These are phyloP conservation scores for Arabidopsis hybrid DNA, from an alignment of 441 rosid species.

Conservation along the genomic window DNA sequence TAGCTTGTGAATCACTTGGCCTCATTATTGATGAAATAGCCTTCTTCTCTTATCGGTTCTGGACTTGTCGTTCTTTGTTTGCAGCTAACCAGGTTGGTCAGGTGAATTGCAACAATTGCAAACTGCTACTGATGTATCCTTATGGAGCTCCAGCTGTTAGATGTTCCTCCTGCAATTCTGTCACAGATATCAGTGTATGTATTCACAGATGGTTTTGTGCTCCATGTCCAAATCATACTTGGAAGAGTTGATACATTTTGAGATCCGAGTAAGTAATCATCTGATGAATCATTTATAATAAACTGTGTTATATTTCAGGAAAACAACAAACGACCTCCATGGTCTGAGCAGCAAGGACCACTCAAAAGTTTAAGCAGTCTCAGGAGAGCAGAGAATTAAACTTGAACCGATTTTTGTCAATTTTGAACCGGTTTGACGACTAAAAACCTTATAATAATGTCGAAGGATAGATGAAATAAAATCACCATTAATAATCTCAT, in stretches of 20 bases:
- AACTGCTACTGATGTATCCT: conserved; percentile 74
- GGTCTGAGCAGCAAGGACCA: conserved; percentile 80
- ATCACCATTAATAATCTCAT: neutral
- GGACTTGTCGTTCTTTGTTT: conserved; percentile 10
- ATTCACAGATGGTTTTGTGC: neutral
- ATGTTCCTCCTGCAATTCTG: conserved; percentile 74
- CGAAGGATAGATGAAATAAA: conserved; percentile 10
- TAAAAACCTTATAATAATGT: neutral
- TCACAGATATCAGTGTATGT: conserved; percentile 79
- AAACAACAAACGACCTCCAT: conserved; percentile 74
- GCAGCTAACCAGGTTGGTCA: conserved; percentile 82
- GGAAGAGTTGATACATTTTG: neutral
- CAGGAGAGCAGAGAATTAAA: conserved; percentile 41
- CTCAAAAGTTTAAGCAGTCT: conserved; percentile 48
- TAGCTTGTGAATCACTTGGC: neutral
- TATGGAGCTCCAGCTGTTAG: conserved; percentile 80
- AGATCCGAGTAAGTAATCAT: neutral
- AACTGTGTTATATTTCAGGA: conserved; percentile 52
- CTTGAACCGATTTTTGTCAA: conserved; percentile 10
- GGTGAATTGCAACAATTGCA: conserved; percentile 67
- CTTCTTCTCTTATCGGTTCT: neutral
- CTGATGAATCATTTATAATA: conserved; percentile 9
- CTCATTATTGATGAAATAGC: neutral
- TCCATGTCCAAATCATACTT: neutral
- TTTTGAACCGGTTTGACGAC: conserved; percentile 9